Percentiles rank a stretch among this genome's conserved stretches.
Evolutionary conservation across 2,329 filamentous ascomycete genomes (phyloP).

Genomic region (Ophiostoma montium): DNA sequence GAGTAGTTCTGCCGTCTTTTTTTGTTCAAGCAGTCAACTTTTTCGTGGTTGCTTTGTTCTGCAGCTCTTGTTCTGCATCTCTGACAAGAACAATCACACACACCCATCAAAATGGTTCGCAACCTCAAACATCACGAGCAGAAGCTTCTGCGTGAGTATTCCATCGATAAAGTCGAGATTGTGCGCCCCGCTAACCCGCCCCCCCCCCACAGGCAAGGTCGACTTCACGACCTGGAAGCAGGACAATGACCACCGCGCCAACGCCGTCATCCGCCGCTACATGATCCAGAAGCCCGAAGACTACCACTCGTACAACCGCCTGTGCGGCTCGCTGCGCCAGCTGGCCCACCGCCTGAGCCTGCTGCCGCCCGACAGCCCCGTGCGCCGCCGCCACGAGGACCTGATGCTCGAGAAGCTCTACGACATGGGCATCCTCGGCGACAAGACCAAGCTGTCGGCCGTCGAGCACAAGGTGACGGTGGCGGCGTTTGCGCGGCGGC

Average conservation of each 20-base stretch:
- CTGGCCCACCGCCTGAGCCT: slow-evolving; percentile 78
- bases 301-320: slow-evolving; percentile 53
- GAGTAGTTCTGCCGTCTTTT: slow-evolving; percentile 6
- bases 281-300: slow-evolving; percentile 82
- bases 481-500: slow-evolving; percentile 68
- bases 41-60: neutral
- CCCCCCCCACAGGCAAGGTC: slow-evolving; percentile 45
- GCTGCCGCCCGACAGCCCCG: slow-evolving; percentile 64
- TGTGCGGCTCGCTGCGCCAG: slow-evolving; percentile 73
- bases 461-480: slow-evolving; percentile 86
- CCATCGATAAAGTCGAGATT: no score
- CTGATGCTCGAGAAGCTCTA: slow-evolving; percentile 83
- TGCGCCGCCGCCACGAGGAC: slow-evolving; percentile 72
- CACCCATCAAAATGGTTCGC: slow-evolving; percentile 56
- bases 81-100: neutral
- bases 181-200: neutral
- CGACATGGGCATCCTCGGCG: slow-evolving; percentile 75
- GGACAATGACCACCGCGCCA: slow-evolving; percentile 75
- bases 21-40: neutral
- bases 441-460: slow-evolving; percentile 61
- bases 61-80: neutral
- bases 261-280: slow-evolving; percentile 65
- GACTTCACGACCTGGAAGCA: slow-evolving; percentile 92
- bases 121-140: slow-evolving; percentile 96
- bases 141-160: slow-evolving; percentile 56